Evolutionary conservation across 2,329 filamentous ascomycete species (phyloP), one percentile per base, ranked within the genome.

Genomic region (Venturia carpophila): DNA sequence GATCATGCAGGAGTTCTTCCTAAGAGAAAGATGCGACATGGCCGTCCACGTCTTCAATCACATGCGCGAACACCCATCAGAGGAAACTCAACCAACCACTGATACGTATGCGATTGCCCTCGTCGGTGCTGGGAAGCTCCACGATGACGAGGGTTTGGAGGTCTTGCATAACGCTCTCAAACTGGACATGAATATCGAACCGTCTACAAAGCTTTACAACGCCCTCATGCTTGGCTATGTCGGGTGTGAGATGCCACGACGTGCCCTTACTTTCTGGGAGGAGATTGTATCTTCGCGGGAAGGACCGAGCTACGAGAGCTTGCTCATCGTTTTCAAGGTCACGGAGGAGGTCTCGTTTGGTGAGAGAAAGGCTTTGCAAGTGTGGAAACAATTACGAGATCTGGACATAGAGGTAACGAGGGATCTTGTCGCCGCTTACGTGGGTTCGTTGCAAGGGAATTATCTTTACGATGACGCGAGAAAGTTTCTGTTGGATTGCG

Each of bases 161-260:
- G 84, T 89, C 67, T 84, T 96, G 1, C 89, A 96, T 78, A 96
- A 97, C 73, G 93, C 96, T 85, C 82, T 97, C 69, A 97, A 96
- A 77, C 87, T 97, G 74, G 94, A 99, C 74, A 83, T 87, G n/a
- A 84, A 85, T 52, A 82, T 97, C 45, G 86, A 92, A 69, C 82
- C 88, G 5, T 87, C 84, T 69, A 97, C 93, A 0, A 81, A 79
- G 65, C 79, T 97, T 1, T 85, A 88, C 70, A 97, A 96, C 71
- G 86, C 89, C 0, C 79, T 97, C 61, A 96, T 99, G 87, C 81
- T 94, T 15, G 92, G 91, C 0, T 93, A 96, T 72, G 85, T 86
- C 0, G 83, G 84, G 0, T 89, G 86, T 71, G 89, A 84, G 7
- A 80, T 86, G 68, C 81, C 88, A 0, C 76, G 82, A 39, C 83